Percentiles rank a stretch among this genome's conserved stretches.
Evolutionary conservation across 208 protist species (phyloP).

Genomic region (Acanthamoeba culbertsoni): DNA sequence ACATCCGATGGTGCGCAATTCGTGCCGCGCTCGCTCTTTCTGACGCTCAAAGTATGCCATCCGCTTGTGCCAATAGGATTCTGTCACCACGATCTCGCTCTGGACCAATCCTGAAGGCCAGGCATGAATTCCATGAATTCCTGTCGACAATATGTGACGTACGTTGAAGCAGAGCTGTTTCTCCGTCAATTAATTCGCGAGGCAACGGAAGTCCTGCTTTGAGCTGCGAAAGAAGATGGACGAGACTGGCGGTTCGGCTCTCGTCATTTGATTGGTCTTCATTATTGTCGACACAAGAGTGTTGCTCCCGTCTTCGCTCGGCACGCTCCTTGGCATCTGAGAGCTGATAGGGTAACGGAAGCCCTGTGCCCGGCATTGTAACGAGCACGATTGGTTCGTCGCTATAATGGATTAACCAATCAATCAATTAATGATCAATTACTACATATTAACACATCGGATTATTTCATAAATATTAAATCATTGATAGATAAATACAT

Average conservation of each 20-base stretch:
- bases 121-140: too few relatives aligned
- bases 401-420: background rate
- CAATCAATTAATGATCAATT: background rate
- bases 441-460: background rate
- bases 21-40: background rate
- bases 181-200: too few relatives aligned
- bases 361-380: background rate
- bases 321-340: background rate
- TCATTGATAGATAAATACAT: background rate
- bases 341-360: slow-evolving; percentile 22
- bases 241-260: background rate
- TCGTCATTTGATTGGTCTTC: background rate
- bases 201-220: too few relatives aligned
- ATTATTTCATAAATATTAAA: too few relatives aligned
- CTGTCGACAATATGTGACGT: too few relatives aligned
- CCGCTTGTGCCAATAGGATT: background rate
- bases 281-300: background rate
- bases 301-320: background rate
- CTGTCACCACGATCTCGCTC: slow-evolving; percentile 17
- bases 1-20: background rate
- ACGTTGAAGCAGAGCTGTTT: too few relatives aligned
- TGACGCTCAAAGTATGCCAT: background rate
- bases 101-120: background rate
- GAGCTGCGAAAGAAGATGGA: background rate
- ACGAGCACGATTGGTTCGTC: background rate